These are phyloP conservation scores for Magnaporthiopsis rhizophila DNA, from an alignment of 2,329 filamentous ascomycete genomes.

Conservation along the genomic window DNA sequence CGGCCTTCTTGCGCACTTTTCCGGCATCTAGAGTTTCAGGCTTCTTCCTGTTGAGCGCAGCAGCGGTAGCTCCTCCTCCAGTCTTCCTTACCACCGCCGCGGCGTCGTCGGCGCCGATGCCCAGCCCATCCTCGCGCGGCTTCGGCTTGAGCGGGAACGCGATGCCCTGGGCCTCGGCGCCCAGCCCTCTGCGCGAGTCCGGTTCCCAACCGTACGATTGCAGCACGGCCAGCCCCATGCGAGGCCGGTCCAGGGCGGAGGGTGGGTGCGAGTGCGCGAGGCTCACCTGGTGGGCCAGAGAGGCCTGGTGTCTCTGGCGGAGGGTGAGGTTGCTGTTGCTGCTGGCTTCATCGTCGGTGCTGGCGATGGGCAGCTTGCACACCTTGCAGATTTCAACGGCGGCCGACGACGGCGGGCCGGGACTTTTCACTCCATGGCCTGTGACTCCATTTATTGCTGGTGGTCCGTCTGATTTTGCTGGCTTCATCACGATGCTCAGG, in stretches of 20 bases:
- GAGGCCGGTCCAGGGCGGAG: constrained; percentile 59
- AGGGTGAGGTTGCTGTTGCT: neutral
- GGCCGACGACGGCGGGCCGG: constrained; percentile 6
- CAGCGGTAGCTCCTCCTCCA: constrained; percentile 25
- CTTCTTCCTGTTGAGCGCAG: constrained; percentile 5
- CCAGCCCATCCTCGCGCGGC: constrained; percentile 66
- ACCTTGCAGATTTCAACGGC: constrained; percentile 40
- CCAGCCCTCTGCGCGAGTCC: constrained; percentile 64
- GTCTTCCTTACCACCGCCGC: constrained; percentile 28
- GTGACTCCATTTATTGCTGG: no score
- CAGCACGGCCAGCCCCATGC: constrained; percentile 62
- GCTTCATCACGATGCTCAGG: constrained; percentile 47
- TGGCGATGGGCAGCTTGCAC: constrained; percentile 48
- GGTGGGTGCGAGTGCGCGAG: constrained; percentile 63
- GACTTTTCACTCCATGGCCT: no score
- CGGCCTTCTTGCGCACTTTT: constrained; percentile 53
- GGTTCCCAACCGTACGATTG: constrained; percentile 66
- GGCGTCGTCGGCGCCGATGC: constrained; percentile 51
- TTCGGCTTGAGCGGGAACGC: constrained; percentile 65
- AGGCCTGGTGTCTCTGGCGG: constrained; percentile 42
- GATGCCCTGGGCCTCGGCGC: constrained; percentile 62
- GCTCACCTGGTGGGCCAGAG: constrained; percentile 63
- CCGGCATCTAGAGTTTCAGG: constrained; percentile 57
- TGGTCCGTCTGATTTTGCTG: constrained; percentile 3
- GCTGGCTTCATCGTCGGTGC: constrained; percentile 11